A percentile compares a stretch with the other conserved stretches of the same genome.
phyloP scores from a whole-genome alignment of 371 early-diverging fungal genomes.

The Mucor racemosus region DNA sequence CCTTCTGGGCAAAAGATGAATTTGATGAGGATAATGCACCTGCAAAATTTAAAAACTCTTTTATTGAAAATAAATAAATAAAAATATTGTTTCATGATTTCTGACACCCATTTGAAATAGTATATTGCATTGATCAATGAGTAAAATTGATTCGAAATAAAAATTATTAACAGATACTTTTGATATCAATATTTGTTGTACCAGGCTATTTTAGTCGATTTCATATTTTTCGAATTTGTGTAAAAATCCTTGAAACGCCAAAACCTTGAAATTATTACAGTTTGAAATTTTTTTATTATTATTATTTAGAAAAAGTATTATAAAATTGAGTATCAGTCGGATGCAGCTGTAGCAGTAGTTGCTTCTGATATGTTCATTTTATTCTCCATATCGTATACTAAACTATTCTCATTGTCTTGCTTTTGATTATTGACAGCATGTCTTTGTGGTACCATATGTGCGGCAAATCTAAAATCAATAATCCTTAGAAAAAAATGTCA shows the following conservation, averaged over 20 bases:
- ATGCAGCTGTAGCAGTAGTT: background rate
- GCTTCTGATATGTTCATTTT: conserved; percentile 15
- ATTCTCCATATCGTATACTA: conserved; percentile 16
- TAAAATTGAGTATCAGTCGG: background rate
- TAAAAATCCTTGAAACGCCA: no score
- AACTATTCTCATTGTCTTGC: conserved; percentile 5
- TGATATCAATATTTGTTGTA: no score
- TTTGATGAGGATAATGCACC: conserved; percentile 20
- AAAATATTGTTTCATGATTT: no score
- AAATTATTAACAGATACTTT: no score
- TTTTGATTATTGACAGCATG: background rate
- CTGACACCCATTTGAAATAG: no score
- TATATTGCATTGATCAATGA: no score
- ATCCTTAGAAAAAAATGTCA: background rate
- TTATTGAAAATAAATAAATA: background rate
- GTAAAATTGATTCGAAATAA: no score
- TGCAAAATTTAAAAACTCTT: conserved; percentile 16
- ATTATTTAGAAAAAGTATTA: background rate
- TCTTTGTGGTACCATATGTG: conserved; percentile 8
- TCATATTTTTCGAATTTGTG: no score
- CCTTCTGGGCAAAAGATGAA: conserved; percentile 76
- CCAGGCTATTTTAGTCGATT: no score
- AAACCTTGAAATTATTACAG: no score
- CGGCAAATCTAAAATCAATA: conserved; percentile 15
- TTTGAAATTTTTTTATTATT: background rate